Percentiles rank a stretch among this genome's conserved stretches.
These are phyloP conservation scores for Lachancea quebecensis DNA, from an alignment of 805 yeast species.

Conservation along the genomic window DNA sequence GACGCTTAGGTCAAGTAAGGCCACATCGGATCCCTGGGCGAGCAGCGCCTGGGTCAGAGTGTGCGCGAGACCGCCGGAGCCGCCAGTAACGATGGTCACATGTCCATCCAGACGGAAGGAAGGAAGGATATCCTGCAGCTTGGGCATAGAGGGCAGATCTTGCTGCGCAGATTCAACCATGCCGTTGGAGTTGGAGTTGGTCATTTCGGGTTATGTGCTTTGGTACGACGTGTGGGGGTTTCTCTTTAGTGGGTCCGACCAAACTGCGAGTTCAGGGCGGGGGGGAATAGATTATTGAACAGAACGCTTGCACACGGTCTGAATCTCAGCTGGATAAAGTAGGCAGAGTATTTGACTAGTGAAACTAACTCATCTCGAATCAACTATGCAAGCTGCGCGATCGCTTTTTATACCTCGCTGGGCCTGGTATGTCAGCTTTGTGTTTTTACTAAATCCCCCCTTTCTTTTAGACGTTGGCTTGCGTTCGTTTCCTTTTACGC, in stretches of 20 bases:
- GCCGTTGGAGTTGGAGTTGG: constrained; percentile 6
- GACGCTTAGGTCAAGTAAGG: constrained; percentile 61
- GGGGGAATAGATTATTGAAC: too few relatives aligned
- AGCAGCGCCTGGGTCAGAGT: constrained; percentile 59
- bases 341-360: too few relatives aligned
- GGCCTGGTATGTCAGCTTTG: not conserved
- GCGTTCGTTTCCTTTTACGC: not conserved
- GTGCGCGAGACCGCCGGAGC: constrained; percentile 71
- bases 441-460: not conserved
- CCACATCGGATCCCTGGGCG: constrained; percentile 73
- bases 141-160: constrained; percentile 16
- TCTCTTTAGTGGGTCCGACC: too few relatives aligned
- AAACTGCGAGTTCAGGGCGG: too few relatives aligned
- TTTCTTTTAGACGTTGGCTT: not conserved
- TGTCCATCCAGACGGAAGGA: constrained; percentile 62
- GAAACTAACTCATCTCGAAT: not conserved
- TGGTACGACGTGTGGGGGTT: too few relatives aligned
- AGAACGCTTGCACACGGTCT: too few relatives aligned
- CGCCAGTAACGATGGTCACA: constrained; percentile 71
- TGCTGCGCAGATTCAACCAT: constrained; percentile 21
- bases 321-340: too few relatives aligned
- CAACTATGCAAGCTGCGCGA: not conserved
- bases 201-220: not conserved
- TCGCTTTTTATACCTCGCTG: not conserved
- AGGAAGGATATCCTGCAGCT: constrained; percentile 45